Conservation (phyloP, 2,329 filamentous ascomycete genomes). For the Aspergillus spinulosporus region DNA sequence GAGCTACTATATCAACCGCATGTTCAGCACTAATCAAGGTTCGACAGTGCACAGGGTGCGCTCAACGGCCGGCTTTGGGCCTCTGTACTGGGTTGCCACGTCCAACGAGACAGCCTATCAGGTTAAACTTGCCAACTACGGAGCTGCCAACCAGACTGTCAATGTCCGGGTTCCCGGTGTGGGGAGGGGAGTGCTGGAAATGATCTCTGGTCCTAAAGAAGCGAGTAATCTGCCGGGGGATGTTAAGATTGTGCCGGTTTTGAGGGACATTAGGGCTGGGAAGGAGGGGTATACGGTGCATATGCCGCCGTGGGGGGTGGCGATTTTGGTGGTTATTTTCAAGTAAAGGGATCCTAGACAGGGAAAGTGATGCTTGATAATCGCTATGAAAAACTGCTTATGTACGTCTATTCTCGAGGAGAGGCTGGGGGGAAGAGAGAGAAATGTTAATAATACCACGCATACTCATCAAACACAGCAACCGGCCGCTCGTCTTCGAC, state of each 20-base stretch:
- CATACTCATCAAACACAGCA: conserved; percentile 1
- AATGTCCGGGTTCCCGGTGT: conserved; percentile 29
- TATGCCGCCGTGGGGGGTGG: conserved; percentile 30
- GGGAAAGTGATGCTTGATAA: not conserved
- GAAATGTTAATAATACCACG: not conserved
- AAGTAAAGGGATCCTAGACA: not conserved
- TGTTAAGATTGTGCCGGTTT: conserved; percentile 20
- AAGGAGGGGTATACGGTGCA: conserved; percentile 24
- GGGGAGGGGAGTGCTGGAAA: conserved; percentile 24
- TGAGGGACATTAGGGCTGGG: conserved; percentile 13
- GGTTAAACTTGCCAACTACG: conserved; percentile 37
- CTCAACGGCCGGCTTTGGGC: conserved; percentile 29
- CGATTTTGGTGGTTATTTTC: conserved; percentile 24
- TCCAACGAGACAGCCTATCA: conserved; percentile 25
- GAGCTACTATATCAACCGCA: conserved; percentile 38
- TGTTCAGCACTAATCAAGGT: conserved; percentile 38
- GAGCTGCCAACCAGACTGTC: conserved; percentile 24
- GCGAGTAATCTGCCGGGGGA: conserved; percentile 25
- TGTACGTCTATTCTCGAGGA: no score
- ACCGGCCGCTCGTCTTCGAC: not conserved
- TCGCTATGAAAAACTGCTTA: no score
- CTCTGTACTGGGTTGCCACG: conserved; percentile 39
- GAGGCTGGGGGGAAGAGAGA: no score
- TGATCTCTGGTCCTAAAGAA: conserved; percentile 25
- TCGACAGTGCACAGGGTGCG: conserved; percentile 32